A percentile compares a stretch with the other conserved stretches of the same genome.
phyloP scores from a whole-genome alignment of 768 basidiomycete genomes.

The Mycena maculata region DNA sequence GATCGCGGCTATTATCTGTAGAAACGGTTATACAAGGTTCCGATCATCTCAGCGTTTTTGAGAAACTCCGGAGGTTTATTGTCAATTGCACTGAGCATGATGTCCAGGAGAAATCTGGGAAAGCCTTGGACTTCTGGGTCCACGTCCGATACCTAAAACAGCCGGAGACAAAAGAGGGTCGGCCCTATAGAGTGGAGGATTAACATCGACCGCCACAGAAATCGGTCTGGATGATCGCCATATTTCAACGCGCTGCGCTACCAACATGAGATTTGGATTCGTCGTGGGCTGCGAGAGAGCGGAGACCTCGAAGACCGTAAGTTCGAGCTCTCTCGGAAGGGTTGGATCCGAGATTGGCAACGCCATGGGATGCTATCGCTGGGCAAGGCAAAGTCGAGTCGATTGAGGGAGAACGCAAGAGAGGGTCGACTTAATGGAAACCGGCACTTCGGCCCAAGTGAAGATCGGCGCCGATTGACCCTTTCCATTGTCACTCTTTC shows the following conservation, averaged over 20 bases:
- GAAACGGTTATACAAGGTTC: not conserved
- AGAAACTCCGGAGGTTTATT: no score
- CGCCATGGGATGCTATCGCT: no score
- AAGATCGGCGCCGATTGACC: no score
- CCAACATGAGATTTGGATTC: not conserved
- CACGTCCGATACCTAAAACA: not conserved
- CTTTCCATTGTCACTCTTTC: no score
- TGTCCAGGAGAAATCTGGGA: not conserved
- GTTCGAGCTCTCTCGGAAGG: not conserved
- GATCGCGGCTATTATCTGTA: slow-evolving; percentile 9
- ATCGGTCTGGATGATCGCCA: not conserved
- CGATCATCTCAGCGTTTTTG: not conserved
- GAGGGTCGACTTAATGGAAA: no score
- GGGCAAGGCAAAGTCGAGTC: no score
- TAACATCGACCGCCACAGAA: not conserved
- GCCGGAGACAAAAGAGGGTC: not conserved
- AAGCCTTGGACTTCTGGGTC: not conserved
- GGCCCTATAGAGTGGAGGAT: not conserved
- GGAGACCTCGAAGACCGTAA: not conserved
- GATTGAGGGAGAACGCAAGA: no score
- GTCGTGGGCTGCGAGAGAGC: not conserved
- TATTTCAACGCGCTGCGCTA: not conserved
- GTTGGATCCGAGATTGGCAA: no score
- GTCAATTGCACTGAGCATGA: not conserved
- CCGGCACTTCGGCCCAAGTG: no score